Evolutionary conservation across 768 basidiomycete genomes (phyloP).

Genomic region (Naganishia vishniacii): DNA sequence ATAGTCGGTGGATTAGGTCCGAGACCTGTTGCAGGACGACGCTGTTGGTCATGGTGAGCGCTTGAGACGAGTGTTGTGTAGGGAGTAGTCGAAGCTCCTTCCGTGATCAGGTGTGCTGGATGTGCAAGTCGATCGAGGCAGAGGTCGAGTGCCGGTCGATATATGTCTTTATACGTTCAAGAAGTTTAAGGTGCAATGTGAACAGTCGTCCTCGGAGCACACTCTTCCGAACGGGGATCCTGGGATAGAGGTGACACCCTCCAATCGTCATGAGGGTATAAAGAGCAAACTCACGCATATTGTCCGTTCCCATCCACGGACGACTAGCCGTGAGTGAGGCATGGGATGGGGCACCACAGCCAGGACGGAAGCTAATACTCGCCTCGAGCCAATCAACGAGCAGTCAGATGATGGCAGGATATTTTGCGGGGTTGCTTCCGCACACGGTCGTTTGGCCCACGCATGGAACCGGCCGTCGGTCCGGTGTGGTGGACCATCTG

Average conservation of each 20-base stretch:
- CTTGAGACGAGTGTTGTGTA: neutral
- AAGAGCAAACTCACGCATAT: neutral
- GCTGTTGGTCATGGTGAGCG: constrained; percentile 14
- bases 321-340: neutral
- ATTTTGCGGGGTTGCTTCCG: neutral
- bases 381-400: neutral
- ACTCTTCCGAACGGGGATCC: neutral
- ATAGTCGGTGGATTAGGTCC: constrained; percentile 9
- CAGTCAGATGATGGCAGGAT: constrained; percentile 7
- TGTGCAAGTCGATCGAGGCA: neutral
- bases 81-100: neutral
- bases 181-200: neutral
- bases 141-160: no score
- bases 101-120: no score
- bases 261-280: no score
- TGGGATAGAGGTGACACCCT: no score
- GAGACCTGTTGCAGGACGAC: constrained; percentile 10
- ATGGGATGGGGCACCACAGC: neutral
- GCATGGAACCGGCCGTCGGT: constrained; percentile 11
- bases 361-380: neutral
- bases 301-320: constrained; percentile 10
- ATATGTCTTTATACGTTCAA: neutral
- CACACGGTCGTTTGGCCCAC: neutral
- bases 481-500: neutral
- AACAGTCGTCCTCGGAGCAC: constrained; percentile 7